Evolutionary conservation across 257 asterid species (phyloP).

Genomic region (Marsdenia floribunda): DNA sequence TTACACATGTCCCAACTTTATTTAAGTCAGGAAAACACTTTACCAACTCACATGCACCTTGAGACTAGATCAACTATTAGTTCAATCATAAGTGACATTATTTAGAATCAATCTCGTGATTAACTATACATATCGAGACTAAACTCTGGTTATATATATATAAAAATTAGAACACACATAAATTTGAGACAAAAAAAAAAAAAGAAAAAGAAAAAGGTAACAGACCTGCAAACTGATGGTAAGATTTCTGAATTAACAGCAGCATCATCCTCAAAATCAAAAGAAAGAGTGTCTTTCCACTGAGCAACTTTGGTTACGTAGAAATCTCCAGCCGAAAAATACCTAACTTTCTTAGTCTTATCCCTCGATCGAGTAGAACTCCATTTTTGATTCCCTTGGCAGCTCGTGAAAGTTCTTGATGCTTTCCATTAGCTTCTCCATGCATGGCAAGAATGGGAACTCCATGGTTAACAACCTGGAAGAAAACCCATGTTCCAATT

Average conservation of each 20-base stretch:
- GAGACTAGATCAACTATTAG: too few relatives aligned
- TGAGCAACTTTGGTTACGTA: constrained; percentile 8
- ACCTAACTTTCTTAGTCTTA: neutral
- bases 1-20: too few relatives aligned
- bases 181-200: too few relatives aligned
- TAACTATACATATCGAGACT: too few relatives aligned
- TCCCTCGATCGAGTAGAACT: constrained; percentile 10
- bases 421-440: neutral
- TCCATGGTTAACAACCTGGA: constrained; percentile 11
- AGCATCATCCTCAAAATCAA: constrained; percentile 8
- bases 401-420: constrained; percentile 11
- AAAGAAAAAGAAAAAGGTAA: too few relatives aligned
- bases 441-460: neutral
- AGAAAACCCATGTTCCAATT: constrained; percentile 9
- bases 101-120: too few relatives aligned
- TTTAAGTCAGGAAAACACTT: too few relatives aligned
- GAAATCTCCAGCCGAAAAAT: constrained; percentile 13
- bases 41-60: too few relatives aligned
- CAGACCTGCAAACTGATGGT: constrained; percentile 8
- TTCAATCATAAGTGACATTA: too few relatives aligned
- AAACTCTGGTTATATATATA: too few relatives aligned
- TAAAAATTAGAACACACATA: too few relatives aligned
- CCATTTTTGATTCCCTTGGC: too few relatives aligned
- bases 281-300: constrained; percentile 16
- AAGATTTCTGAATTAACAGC: neutral